A percentile compares a stretch with the other conserved stretches of the same genome.
Evolutionary conservation across 495 filamentous ascomycete genomes (phyloP).

Genomic region (Neurospora sp.): DNA sequence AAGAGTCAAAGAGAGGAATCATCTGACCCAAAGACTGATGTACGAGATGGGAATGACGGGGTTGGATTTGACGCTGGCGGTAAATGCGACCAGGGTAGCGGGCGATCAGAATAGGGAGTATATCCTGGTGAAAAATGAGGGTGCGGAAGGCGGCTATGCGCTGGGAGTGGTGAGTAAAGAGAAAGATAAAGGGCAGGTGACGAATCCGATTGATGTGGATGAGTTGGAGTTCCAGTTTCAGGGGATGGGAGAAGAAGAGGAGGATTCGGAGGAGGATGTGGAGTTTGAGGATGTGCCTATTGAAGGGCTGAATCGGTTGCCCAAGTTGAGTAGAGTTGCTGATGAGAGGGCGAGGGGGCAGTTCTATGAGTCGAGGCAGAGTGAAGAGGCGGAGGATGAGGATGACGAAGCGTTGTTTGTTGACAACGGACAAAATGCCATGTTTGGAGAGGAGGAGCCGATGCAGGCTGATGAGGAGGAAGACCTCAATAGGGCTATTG

Average conservation of each 20-base stretch:
- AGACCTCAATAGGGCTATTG: slow-evolving; percentile 72
- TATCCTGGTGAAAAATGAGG: slow-evolving; percentile 88
- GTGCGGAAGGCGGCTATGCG: slow-evolving; percentile 94
- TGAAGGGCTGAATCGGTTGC: slow-evolving; percentile 82
- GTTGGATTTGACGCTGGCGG: slow-evolving; percentile 52
- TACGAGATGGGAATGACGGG: slow-evolving; percentile 83
- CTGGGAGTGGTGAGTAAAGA: slow-evolving; percentile 81
- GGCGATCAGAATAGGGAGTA: slow-evolving; percentile 90
- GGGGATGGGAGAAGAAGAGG: slow-evolving; percentile 43
- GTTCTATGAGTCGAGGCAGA: slow-evolving; percentile 1
- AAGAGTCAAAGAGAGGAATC: slow-evolving; percentile 79
- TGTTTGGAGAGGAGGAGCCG: slow-evolving; percentile 48
- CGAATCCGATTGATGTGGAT: slow-evolving; percentile 87
- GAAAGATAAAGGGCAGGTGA: slow-evolving; percentile 60
- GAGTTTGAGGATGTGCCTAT: slow-evolving; percentile 94
- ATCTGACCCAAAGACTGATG: slow-evolving; percentile 94
- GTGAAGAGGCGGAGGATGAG: slow-evolving; percentile 3
- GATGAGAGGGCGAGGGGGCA: slow-evolving; percentile 10
- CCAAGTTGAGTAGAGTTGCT: slow-evolving; percentile 36
- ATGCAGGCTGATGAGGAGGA: slow-evolving; percentile 53
- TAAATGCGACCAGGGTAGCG: slow-evolving; percentile 58
- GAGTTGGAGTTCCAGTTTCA: slow-evolving; percentile 51
- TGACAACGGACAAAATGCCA: slow-evolving; percentile 21
- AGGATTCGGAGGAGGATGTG: slow-evolving; percentile 48
- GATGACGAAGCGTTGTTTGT: slow-evolving; percentile 62